Evolutionary conservation across 345 rosid species (phyloP).

Genomic region (Alliaria petiolata): DNA sequence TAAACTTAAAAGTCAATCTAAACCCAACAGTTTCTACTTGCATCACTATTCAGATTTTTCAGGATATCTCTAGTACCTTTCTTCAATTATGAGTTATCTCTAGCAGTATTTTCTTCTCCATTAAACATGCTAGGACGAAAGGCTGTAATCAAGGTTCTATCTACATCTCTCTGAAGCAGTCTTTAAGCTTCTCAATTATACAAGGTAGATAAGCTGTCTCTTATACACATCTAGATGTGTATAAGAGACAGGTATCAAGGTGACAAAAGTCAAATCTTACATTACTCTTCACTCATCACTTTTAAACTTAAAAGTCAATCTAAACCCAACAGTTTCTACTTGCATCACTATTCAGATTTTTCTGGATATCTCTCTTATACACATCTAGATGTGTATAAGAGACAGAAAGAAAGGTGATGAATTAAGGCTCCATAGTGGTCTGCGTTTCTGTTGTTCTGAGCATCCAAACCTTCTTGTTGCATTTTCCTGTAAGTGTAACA

Average conservation of each 20-base stretch:
- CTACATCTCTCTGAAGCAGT: background rate
- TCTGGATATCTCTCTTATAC: background rate
- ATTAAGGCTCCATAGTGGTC: conserved; percentile 87
- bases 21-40: background rate
- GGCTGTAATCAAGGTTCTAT: background rate
- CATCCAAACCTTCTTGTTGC: conserved; percentile 84
- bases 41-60: background rate
- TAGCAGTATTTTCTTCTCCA: background rate
- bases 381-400: no score
- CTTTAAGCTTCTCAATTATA: background rate
- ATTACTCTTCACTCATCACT: background rate
- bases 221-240: no score
- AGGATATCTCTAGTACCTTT: background rate
- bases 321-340: background rate
- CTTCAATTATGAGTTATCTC: background rate
- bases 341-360: background rate
- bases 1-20: background rate
- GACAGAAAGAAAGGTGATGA: conserved; percentile 85
- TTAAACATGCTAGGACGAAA: background rate
- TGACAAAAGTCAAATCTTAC: background rate
- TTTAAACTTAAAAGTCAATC: background rate
- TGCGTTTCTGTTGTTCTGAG: conserved; percentile 66
- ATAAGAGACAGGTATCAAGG: no score
- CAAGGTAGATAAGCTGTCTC: background rate
- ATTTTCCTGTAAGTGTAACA: conserved; percentile 53